Percentiles rank a stretch among this genome's conserved stretches.
Conservation (phyloP, 2,329 filamentous ascomycete species). For the Hypomyces perniciosus region DNA sequence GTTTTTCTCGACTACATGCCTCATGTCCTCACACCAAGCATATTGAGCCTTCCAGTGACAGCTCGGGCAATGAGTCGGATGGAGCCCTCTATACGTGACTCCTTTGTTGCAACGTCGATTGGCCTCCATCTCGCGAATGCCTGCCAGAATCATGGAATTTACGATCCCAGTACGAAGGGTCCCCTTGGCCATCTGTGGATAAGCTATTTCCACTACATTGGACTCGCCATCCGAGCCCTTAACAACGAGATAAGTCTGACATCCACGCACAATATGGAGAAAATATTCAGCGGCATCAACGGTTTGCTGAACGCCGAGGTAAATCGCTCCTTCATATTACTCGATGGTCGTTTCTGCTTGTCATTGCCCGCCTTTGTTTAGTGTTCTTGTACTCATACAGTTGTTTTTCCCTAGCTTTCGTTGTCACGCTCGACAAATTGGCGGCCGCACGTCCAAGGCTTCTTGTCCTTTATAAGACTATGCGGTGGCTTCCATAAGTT, state of each 20-base stretch:
- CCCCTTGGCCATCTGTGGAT: neutral
- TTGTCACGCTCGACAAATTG: neutral
- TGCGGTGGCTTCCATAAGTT: neutral
- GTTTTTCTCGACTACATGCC: neutral
- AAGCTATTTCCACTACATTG: neutral
- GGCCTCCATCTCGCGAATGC: neutral
- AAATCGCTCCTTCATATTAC: too few relatives aligned
- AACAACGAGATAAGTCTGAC: neutral
- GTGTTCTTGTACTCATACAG: neutral
- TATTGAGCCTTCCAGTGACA: neutral
- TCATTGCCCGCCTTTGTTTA: neutral
- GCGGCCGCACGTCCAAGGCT: neutral
- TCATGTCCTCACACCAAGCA: neutral
- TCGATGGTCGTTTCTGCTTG: neutral
- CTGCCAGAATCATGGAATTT: neutral
- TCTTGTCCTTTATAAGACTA: neutral
- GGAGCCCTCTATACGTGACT: neutral
- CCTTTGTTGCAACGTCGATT: neutral
- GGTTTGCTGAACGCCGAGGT: neutral
- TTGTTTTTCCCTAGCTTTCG: neutral
- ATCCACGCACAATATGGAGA: neutral
- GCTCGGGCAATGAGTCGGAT: neutral
- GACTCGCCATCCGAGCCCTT: neutral
- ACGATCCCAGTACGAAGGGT: neutral
- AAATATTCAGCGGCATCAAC: neutral